Evolutionary conservation across 306 rosid species (phyloP), one percentile per base, ranked within the genome.

Genomic region (Purshia tridentata): DNA sequence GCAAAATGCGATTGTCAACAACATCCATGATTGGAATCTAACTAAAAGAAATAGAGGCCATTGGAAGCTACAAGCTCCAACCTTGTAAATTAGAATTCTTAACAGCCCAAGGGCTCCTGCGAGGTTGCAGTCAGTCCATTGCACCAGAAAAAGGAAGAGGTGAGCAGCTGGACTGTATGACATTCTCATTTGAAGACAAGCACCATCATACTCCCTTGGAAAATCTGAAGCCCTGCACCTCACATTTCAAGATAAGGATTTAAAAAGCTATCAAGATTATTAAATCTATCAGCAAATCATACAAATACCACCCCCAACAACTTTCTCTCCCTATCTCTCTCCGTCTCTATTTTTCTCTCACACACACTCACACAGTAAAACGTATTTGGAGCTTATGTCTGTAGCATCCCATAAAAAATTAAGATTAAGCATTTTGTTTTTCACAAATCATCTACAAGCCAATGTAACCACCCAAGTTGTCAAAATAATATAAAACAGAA

Each of bases 141-240:
- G 97, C 72, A 93, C 96, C 63, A 93, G 81, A 76, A 93, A 93
- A 29, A 93, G 96, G 82, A 93, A 93, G 55, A 93, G 70, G 76
- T 91, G 98, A 14, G 97, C 98, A 18, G 96, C 97, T 10, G 97
- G 96, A 85, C 98, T 93, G 80, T 93, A 93, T 4, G 98, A 93
- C 93, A 93, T 89, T 86, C 98, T 87, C 98, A 93, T 93, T 87
- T 93, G 98, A 85, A 93, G 89, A 79, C 97, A 91, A 12, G 98
- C 96, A 64, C 98, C 98, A 63, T 93, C 98, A 67, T 89, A 93
- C 53, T 93, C 97, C 85, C 91, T 83, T 0, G 96, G 83, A 82
- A 82, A 91, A 80, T 93, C 98, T 0, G 98, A 89, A 7, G 97
- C 97, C 88, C 98, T 93, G 63, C 83, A 86, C 16, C 46, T 75